Evolutionary conservation across 2,329 filamentous ascomycete genomes (phyloP), one percentile per base, ranked within the genome.

Genomic region (Stagonosporopsis cucurbitacearum): DNA sequence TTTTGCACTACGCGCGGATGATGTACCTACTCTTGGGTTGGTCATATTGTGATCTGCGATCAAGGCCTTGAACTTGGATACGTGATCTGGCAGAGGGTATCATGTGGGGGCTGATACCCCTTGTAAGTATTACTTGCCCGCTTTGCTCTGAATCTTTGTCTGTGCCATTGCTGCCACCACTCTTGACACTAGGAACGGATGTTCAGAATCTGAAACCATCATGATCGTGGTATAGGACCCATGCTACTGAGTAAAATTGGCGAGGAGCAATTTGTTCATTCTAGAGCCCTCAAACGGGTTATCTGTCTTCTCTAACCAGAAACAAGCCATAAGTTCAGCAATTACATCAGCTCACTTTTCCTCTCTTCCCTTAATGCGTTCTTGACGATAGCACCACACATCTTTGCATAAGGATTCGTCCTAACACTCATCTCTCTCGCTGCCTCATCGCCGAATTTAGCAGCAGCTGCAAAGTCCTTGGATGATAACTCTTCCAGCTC

Each of bases 391-490:
- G 79, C 82, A 4, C 84, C 84, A 70, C 84, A 86, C 75, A 86
- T 80, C 73, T 85, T 86, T 28, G 84, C 83, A 73, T 86, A 85
- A 26, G 84, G 84, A 74, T 87, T 87, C 43, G 84, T 86, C 70
- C 81, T 77, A 15, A 86, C 84, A 13, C 83, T 82, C 75, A 87
- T 75, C 63, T 84, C 80, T 64, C 81, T 78, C 39, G 83, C 84
- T 22, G 83, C 77, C 53, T 82, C 79, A 68, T 85, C 85, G 1
- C 84, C 84, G 69, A 81, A 86, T 37, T 79, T 64, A 1, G 82
- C 84, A 20, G 82, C 84, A 23, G 79, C 69, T 30, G 79, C 80
- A 67, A 87, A 86, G 58, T 84, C 80, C 28, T 74, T 74, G 60
- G 81, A 84, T 3, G 83, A 84, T 65, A 82, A 75, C 63, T 86